Conservation (phyloP, 1,284 basidiomycete species). For the Moesziomyces sp. region DNA sequence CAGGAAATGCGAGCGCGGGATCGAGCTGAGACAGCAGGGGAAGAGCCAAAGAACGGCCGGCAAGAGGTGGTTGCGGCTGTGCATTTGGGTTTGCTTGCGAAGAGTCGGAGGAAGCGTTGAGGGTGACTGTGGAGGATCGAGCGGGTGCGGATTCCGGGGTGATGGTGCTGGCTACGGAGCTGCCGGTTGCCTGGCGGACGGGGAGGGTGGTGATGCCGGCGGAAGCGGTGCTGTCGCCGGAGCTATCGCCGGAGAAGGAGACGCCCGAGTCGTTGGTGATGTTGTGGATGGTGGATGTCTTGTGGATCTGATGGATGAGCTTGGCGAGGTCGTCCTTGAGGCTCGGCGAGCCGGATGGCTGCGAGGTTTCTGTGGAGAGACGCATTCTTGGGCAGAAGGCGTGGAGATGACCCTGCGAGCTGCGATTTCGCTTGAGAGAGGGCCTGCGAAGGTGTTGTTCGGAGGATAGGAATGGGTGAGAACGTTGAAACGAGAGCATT, state of each 20-base stretch:
- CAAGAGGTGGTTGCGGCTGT: neutral
- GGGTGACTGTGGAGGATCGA: constrained; percentile 26
- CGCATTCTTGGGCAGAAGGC: constrained; percentile 33
- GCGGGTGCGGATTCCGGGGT: constrained; percentile 32
- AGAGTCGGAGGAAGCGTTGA: constrained; percentile 4
- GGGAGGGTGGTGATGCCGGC: neutral
- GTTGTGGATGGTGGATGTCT: constrained; percentile 42
- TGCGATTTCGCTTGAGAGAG: constrained; percentile 25
- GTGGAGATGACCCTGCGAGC: constrained; percentile 15
- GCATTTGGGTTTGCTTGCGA: neutral
- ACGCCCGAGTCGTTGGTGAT: constrained; percentile 51
- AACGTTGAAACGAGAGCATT: constrained; percentile 31
- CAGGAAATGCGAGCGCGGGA: constrained; percentile 1
- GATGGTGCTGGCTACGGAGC: constrained; percentile 49
- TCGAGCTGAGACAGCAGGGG: constrained; percentile 22
- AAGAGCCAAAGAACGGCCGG: constrained; percentile 1
- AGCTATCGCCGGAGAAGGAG: constrained; percentile 28
- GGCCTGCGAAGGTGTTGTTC: constrained; percentile 11
- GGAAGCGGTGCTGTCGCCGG: constrained; percentile 2
- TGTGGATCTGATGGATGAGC: constrained; percentile 34
- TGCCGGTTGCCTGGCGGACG: constrained; percentile 26
- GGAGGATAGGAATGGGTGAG: constrained; percentile 19
- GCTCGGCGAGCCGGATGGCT: constrained; percentile 13
- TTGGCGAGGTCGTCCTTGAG: constrained; percentile 24
- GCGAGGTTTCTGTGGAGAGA: constrained; percentile 1